Conservation (phyloP, 768 basidiomycete genomes). For the Pisolithus sp. region DNA sequence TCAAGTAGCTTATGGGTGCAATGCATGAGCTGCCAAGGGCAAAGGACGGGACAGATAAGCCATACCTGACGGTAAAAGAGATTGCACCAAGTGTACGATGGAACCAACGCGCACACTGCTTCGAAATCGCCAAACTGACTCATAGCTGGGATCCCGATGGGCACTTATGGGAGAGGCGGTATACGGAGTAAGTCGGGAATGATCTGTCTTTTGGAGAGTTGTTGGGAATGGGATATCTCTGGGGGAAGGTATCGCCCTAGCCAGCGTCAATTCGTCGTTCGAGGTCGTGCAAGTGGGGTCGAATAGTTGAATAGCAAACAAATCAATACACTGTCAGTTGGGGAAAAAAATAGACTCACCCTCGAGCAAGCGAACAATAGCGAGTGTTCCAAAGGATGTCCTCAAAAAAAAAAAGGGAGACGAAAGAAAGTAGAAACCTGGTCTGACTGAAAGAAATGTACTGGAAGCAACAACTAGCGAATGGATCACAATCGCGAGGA, state of each 20-base stretch:
- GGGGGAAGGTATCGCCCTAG: conserved; percentile 14
- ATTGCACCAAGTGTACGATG: conserved; percentile 90
- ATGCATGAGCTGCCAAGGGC: conserved; percentile 17
- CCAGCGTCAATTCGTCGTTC: conserved; percentile 7
- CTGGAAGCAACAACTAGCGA: no score
- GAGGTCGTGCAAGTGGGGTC: conserved; percentile 20
- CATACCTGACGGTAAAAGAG: conserved; percentile 85
- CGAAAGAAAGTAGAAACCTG: no score
- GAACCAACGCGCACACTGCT: conserved; percentile 58
- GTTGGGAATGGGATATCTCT: conserved; percentile 12
- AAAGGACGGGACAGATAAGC: conserved; percentile 10
- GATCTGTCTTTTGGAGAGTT: conserved; percentile 2
- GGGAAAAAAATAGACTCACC: conserved; percentile 20
- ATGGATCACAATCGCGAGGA: no score
- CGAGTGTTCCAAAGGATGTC: background rate
- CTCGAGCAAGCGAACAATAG: conserved; percentile 17
- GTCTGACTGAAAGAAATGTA: no score
- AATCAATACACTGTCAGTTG: conserved; percentile 23
- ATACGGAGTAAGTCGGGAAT: background rate
- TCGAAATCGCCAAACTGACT: conserved; percentile 69
- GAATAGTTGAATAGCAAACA: conserved; percentile 23
- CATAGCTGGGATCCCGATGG: conserved; percentile 28
- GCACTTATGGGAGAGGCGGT: background rate
- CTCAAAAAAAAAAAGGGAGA: no score
- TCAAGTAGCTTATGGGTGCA: conserved; percentile 35